Evolutionary conservation across 176 grass and related monocot genomes (phyloP), one percentile per base, ranked within the genome.

Genomic region (Aegilops sharonensis): DNA sequence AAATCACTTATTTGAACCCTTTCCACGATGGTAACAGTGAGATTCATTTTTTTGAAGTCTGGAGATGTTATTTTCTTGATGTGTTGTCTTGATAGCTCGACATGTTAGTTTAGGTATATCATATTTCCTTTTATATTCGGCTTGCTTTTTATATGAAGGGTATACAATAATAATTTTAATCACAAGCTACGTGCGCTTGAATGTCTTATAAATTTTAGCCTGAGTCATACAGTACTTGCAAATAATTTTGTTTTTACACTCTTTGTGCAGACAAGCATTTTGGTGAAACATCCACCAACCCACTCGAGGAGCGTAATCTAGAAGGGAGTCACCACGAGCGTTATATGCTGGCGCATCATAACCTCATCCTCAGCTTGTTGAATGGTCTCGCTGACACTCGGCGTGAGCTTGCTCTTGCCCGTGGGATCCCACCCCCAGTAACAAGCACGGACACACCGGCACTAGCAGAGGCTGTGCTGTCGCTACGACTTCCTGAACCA

Each of bases 231-330:
- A 40, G 25, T 9, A 40, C 37, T 9, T 67, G 45, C 1, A 20
- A 39, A 32, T 71, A 71, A 62, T 63, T 64, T 17, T 27, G 6
- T 27, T 6, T 23, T 72, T 40, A 64, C 50, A 21, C 34, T 83
- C 61, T 72, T 85, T 48, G 79, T 92, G 40, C 77, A 95, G 86
- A 92, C 72, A 77, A 85, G n/a, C 63, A 85, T 78, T 76, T 73
- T 83, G 91, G 89, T 48, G 45, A 14, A 48, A 48, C 45, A 48
- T 48, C 45, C 45, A 37, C 36, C 36, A 37, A 37, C 36, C 36
- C 36, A 37, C 36, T 37, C 36, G 1, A 37, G 36, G 36, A 37
- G 6, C 6, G 36, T 37, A 1, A 37, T 37, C 36, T 37, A 37
- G 36, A 37, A 37, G 36, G 36, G 36, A 37, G 36, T 37, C 36